A percentile compares a stretch with the other conserved stretches of the same genome.
Evolutionary conservation across 208 protist genomes (phyloP).

Genomic region (Leishmania turanica): DNA sequence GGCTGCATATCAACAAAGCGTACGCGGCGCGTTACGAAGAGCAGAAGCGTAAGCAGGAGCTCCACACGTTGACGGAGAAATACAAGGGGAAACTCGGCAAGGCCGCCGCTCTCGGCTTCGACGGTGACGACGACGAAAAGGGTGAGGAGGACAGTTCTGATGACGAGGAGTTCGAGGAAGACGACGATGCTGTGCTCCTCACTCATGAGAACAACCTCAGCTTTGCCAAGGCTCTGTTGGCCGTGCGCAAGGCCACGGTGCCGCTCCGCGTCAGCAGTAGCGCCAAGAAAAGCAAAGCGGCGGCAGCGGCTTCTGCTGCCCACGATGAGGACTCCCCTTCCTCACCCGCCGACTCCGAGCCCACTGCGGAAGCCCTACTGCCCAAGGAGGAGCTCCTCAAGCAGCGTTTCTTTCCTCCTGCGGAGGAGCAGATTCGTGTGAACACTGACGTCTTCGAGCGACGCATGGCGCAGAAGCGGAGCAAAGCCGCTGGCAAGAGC

Average conservation of each 20-base stretch:
- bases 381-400: conserved; percentile 38
- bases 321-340: background rate
- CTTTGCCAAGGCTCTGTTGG: conserved; percentile 82
- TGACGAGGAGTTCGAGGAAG: conserved; percentile 78
- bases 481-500: conserved; percentile 1
- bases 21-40: conserved; percentile 88
- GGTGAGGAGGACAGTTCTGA: conserved; percentile 43
- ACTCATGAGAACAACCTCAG: conserved; percentile 79
- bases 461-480: conserved; percentile 30
- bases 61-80: conserved; percentile 85
- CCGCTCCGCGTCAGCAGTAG: conserved; percentile 5
- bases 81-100: conserved; percentile 63
- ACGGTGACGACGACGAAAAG: conserved; percentile 2
- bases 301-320: conserved; percentile 1
- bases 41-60: conserved; percentile 90
- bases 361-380: conserved; percentile 2
- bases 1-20: conserved; percentile 72
- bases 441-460: conserved; percentile 65
- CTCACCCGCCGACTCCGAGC: background rate
- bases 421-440: conserved; percentile 67
- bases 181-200: conserved; percentile 83
- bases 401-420: conserved; percentile 68
- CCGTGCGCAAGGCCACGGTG: conserved; percentile 69
- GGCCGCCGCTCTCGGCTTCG: conserved; percentile 5
- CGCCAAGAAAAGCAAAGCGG: conserved; percentile 12